Base-by-base conservation (phyloP, 805 yeast species). In the Lipomyces japonicus region DNA sequence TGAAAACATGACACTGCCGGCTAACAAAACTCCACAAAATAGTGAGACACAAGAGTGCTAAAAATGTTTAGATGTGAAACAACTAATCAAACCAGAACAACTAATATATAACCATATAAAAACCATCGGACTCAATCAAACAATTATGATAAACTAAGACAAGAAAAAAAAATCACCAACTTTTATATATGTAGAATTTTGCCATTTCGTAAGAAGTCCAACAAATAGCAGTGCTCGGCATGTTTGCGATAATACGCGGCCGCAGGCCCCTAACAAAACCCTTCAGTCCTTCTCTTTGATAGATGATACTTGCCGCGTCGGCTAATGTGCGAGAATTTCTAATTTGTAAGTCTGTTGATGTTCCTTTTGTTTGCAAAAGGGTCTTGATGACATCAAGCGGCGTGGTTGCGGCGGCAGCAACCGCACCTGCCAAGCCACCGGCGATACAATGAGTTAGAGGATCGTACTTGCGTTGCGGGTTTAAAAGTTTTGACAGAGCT, bases 121-220 rank as follows among this genome's bases (percentile, higher is more conserved):
- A n/a, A n/a, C n/a, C n/a, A n/a, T n/a, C n/a, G n/a, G n/a, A n/a
- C n/a, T n/a, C n/a, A n/a, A n/a, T n/a, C n/a, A n/a, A n/a, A n/a
- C n/a, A n/a, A n/a, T n/a, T n/a, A n/a, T 87, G 90, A 34, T 6
- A n/a, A 38, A 38, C 19, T 25, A 16, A 16, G 12, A 31, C n/a
- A 7, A 5, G n/a, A 21, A 18, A 41, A n/a, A 30, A 6, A 7
- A 24, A 24, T 19, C 16, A 21, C 45, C 44, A 49, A 36, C 49
- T 43, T 43, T 46, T 50, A 43, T 46, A 41, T 6, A 54, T 23
- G 30, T 54, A 54, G 31, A 52, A 54, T 70, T 91, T 91, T 39
- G 96, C 97, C 91, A 90, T 86, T 68, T 91, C 98, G 68, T 91
- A 91, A 24, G 95, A 87, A 1, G 97, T 91, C 97, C 97, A 91